Percentiles rank a stretch among this genome's conserved stretches.
These are phyloP conservation scores for Clarireedia monteithiana DNA, from an alignment of 2,329 filamentous ascomycete species.

Conservation along the genomic window DNA sequence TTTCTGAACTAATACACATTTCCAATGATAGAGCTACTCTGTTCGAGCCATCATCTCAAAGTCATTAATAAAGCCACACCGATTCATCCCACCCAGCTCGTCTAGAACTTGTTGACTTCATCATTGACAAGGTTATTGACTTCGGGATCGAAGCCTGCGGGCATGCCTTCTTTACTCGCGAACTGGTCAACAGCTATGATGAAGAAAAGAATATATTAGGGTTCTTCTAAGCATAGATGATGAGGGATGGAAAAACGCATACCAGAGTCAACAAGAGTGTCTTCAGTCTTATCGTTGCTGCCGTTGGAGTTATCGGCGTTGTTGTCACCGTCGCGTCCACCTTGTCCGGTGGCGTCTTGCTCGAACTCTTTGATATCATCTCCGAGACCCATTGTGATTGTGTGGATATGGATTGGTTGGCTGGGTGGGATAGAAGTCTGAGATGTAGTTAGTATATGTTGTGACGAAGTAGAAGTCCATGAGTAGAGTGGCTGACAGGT, in stretches of 20 bases:
- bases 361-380: constrained; percentile 28
- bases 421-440: not conserved
- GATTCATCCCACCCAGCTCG: not conserved
- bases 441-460: not conserved
- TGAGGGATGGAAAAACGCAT: constrained; percentile 1
- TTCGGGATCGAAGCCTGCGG: constrained; percentile 28
- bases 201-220: not conserved
- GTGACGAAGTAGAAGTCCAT: not conserved
- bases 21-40: no score
- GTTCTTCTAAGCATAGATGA: not conserved
- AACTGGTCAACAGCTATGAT: constrained; percentile 27
- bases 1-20: no score
- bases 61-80: not conserved
- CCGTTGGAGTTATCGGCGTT: constrained; percentile 25
- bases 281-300: constrained; percentile 26
- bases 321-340: constrained; percentile 31
- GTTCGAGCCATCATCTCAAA: no score
- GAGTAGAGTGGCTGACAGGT: not conserved
- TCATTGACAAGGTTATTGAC: constrained; percentile 13
- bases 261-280: constrained; percentile 31
- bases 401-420: not conserved
- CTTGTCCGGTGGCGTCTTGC: constrained; percentile 24
- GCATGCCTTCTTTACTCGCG: constrained; percentile 29
- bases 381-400: constrained; percentile 21
- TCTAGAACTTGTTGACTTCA: not conserved